Base-by-base conservation (phyloP, 2,329 filamentous ascomycete species). In the Aspergillus glaucus region DNA sequence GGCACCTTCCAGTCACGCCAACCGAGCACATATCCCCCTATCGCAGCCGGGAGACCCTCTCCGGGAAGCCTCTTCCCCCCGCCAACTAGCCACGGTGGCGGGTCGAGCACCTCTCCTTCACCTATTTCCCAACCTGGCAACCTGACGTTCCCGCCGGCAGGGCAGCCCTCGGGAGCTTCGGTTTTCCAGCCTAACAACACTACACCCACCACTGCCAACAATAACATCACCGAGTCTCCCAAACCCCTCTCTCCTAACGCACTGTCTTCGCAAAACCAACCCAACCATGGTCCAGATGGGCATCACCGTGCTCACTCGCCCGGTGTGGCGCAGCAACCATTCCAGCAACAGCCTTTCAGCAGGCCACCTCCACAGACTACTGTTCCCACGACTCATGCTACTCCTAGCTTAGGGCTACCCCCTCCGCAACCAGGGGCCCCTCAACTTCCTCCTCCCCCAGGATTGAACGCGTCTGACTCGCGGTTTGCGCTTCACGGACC, bases 181-280 rank as follows among this genome's bases (percentile, higher is more conserved):
- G 79, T 90, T 55, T 94, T 88, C 63, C 79, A 82, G 7, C 84
- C 89, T 55, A 79, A 80, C 46, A 40, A 15, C 10, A 10, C 37
- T 15, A 15, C 34, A 37, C 3, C 34, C n/a, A 37, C 34, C 6
- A 37, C 37, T 3, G 19, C 26, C 10, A 40, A 40, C 37, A 40
- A 40, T 40, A 79, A 74, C 50, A 87, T 95, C 74, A 93, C 87
- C 3, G 89, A 95, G 67, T 94, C 88, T 56, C 89, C 90, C 0
- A 94, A 91, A 63, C 86, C 90, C 3, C 75, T 95, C 37, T 76
- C 73, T 21, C 74, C 74, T n/a, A 72, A 69, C 53, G 62, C 66
- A 10, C 58, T 68, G 32, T 61, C 62, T 24, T 67, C 68, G 39
- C 68, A 70, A 37, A 36, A 36, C 12, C 69, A 72, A 50, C 56